These are phyloP conservation scores for Parietaria judaica DNA, from an alignment of 306 rosid species.

Conservation along the genomic window DNA sequence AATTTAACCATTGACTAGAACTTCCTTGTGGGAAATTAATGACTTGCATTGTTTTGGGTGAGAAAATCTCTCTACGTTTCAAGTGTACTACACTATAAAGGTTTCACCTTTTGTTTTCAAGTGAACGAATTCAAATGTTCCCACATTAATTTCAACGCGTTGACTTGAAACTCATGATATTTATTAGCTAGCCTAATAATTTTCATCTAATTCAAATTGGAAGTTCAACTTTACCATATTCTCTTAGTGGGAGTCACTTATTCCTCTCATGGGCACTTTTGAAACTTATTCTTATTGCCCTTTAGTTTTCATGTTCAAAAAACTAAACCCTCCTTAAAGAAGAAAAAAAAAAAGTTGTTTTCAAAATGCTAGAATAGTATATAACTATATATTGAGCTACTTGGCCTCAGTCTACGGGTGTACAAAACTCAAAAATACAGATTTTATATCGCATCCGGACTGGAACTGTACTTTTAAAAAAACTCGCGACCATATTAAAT, in stretches of 20 bases:
- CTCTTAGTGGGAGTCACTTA: neutral
- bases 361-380: neutral
- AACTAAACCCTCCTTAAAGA: too few species aligned
- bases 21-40: neutral
- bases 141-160: neutral
- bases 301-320: neutral
- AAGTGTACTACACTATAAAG: too few species aligned
- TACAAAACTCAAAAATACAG: too few species aligned
- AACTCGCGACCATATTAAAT: too few species aligned
- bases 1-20: constrained; percentile 4
- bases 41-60: neutral
- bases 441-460: too few species aligned
- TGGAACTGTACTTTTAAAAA: too few species aligned
- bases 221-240: neutral
- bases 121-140: neutral
- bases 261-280: neutral
- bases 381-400: neutral
- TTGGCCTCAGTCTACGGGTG: neutral
- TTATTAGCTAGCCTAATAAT: too few species aligned
- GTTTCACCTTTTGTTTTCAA: too few species aligned
- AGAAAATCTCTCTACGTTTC: neutral
- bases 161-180: too few species aligned
- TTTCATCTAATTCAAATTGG: too few species aligned
- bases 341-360: too few species aligned
- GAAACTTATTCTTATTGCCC: neutral